Conservation (phyloP, 306 rosid genomes). For the Prunus salicina region DNA sequence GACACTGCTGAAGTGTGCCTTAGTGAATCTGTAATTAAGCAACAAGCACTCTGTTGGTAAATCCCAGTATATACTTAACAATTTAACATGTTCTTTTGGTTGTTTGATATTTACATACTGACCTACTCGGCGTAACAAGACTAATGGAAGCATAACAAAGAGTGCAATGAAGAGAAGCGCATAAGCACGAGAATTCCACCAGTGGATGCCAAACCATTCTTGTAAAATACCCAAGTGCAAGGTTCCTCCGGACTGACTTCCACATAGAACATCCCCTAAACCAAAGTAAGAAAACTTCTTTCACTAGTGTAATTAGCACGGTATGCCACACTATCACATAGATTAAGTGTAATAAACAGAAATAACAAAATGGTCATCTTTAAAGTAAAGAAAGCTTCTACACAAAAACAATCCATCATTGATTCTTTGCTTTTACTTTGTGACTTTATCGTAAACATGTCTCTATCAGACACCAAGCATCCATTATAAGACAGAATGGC, state of each 20-base stretch:
- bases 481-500: neutral
- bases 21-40: constrained; percentile 42
- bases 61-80: neutral
- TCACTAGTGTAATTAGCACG: neutral
- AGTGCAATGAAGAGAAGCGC: constrained; percentile 39
- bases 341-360: neutral
- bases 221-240: constrained; percentile 51
- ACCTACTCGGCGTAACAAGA: constrained; percentile 52
- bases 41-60: neutral
- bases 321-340: neutral
- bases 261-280: constrained; percentile 58
- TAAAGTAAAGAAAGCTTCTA: neutral
- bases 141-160: constrained; percentile 47
- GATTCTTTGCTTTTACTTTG: neutral
- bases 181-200: constrained; percentile 62
- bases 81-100: neutral
- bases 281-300: neutral
- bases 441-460: neutral
- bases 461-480: neutral
- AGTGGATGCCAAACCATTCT: constrained; percentile 57
- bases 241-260: constrained; percentile 34
- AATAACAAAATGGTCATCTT: neutral
- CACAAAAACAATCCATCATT: no score
- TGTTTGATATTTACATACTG: neutral
- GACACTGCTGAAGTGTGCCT: constrained; percentile 62